Conservation (phyloP, 2,329 filamentous ascomycete species). For the Hymenotorrendiella dingleyae region DNA sequence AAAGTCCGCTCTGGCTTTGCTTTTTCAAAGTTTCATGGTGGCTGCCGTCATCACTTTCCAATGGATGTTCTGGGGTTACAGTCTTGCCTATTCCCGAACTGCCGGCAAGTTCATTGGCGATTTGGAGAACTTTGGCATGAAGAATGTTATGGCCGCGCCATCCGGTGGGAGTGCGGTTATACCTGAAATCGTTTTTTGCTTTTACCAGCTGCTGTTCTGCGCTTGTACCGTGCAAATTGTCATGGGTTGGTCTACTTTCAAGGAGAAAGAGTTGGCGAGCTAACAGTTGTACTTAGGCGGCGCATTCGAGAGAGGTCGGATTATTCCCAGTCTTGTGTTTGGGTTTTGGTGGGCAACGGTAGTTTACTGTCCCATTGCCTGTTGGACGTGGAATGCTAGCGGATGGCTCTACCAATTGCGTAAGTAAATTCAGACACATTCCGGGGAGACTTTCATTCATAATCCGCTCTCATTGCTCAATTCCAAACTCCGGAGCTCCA, state of each 20-base stretch:
- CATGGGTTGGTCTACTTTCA: too few species aligned
- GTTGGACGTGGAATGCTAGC: constrained; percentile 62
- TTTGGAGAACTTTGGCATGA: constrained; percentile 55
- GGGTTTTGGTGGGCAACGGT: constrained; percentile 58
- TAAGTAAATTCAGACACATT: too few species aligned
- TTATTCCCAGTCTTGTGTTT: constrained; percentile 59
- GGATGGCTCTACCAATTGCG: constrained; percentile 56
- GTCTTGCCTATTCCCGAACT: constrained; percentile 53
- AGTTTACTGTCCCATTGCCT: constrained; percentile 58
- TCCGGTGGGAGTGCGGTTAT: constrained; percentile 50
- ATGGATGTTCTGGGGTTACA: constrained; percentile 60
- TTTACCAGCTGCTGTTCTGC: constrained; percentile 60
- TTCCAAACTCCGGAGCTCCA: too few species aligned
- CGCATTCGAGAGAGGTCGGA: constrained; percentile 52
- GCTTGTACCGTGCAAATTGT: constrained; percentile 58
- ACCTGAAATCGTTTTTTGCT: constrained; percentile 60
- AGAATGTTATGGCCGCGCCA: constrained; percentile 53
- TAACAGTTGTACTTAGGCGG: too few species aligned
- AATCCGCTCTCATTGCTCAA: neutral
- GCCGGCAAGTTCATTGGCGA: constrained; percentile 58
- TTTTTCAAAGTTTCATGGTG: constrained; percentile 58
- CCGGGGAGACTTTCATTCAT: too few species aligned
- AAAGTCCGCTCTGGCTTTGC: constrained; percentile 54
- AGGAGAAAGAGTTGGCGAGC: too few species aligned
- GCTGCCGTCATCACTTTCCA: constrained; percentile 49